Conservation (phyloP, 768 basidiomycete genomes). For the Leccinellum rugosiceps region DNA sequence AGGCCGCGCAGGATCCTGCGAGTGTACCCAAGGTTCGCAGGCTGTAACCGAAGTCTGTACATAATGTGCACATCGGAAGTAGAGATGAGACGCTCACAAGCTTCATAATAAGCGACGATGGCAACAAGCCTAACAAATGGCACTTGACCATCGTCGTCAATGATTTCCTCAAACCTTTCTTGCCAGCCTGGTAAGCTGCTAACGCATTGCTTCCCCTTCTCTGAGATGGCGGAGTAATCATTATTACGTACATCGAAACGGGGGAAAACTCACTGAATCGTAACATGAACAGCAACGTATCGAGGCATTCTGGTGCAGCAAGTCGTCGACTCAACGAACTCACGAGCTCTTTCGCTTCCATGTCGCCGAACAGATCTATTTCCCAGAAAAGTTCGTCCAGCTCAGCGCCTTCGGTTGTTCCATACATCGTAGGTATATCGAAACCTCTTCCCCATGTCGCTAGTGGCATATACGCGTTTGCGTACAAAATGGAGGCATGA, state of each 20-base stretch:
- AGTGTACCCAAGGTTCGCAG: not conserved
- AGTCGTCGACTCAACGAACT: not conserved
- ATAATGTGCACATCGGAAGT: not conserved
- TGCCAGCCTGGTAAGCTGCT: constrained; percentile 12
- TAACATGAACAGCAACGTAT: not conserved
- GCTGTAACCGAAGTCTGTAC: not conserved
- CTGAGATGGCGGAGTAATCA: not conserved
- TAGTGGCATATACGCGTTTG: not conserved
- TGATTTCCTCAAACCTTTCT: constrained; percentile 5
- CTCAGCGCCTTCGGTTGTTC: not conserved
- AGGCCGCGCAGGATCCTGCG: not conserved
- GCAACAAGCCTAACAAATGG: constrained; percentile 18
- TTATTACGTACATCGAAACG: not conserved
- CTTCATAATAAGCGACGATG: constrained; percentile 23
- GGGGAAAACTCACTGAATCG: not conserved
- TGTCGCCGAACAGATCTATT: not conserved
- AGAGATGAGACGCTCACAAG: constrained; percentile 6
- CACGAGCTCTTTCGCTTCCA: not conserved
- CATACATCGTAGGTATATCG: not conserved
- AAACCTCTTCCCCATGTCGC: not conserved
- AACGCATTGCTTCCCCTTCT: constrained; percentile 19
- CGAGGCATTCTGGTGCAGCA: not conserved
- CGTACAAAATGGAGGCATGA: not conserved
- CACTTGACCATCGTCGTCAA: constrained; percentile 2
- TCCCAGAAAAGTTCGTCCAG: constrained; percentile 8